phyloP scores from a whole-genome alignment of 2,329 filamentous ascomycete genomes.

The Fusarium pilosicola region DNA sequence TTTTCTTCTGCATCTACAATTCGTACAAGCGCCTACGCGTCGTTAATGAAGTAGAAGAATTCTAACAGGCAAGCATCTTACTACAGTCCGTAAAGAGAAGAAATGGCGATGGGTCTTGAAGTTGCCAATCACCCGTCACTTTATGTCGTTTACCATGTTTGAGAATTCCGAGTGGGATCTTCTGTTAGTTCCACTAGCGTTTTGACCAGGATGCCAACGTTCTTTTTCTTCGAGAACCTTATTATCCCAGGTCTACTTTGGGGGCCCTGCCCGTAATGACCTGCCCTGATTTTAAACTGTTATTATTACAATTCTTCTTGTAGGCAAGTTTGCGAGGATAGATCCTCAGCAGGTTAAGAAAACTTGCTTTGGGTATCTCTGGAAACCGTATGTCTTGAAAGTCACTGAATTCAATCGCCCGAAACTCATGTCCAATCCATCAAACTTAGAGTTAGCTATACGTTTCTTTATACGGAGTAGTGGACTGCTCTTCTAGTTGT shows the following conservation, averaged over 20 bases:
- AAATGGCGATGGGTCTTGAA: neutral
- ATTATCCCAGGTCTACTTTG: slow-evolving; percentile 12
- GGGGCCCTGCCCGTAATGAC: slow-evolving; percentile 2
- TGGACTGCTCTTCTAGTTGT: neutral
- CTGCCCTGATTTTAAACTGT: neutral
- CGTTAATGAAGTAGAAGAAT: neutral
- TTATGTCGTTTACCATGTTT: neutral
- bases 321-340: slow-evolving; percentile 2
- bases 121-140: neutral
- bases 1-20: neutral
- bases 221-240: slow-evolving; percentile 37
- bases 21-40: neutral
- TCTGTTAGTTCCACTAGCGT: slow-evolving; percentile 15
- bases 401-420: neutral
- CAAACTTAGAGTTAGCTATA: neutral
- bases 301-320: neutral
- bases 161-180: neutral
- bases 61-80: neutral
- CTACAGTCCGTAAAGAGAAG: neutral
- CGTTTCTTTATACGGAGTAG: neutral
- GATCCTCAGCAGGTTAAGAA: neutral
- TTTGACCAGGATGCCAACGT: slow-evolving; percentile 17
- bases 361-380: neutral
- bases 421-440: neutral
- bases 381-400: neutral